phyloP scores from a whole-genome alignment of 352 stramenopile species.

The Phytophthora gonapodyides region DNA sequence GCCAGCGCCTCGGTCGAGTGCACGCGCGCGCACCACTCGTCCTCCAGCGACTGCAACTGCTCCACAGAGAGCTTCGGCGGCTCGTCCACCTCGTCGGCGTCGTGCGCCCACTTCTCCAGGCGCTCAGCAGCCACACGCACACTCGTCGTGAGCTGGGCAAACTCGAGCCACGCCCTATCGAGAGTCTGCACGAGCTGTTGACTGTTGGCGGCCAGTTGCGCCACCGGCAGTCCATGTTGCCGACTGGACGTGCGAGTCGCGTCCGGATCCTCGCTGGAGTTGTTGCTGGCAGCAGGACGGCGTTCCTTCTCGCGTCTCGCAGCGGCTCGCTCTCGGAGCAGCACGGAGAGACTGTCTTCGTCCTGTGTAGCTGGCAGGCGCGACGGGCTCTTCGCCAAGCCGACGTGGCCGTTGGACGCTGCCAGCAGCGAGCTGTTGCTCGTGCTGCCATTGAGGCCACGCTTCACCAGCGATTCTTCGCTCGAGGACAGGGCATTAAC shows the following conservation, averaged over 20 bases:
- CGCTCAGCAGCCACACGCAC: constrained; percentile 17
- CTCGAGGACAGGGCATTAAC: not conserved
- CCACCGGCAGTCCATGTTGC: not conserved
- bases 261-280: constrained; percentile 1
- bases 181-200: constrained; percentile 3
- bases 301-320: constrained; percentile 19
- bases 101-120: constrained; percentile 10
- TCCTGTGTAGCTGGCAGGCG: constrained; percentile 13
- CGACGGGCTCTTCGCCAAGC: constrained; percentile 14
- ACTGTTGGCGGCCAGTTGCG: not conserved
- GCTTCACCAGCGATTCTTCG: constrained; percentile 16
- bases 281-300: constrained; percentile 1
- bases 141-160: constrained; percentile 15
- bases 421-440: constrained; percentile 18
- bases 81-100: not conserved
- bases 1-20: constrained; percentile 21
- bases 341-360: constrained; percentile 30
- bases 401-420: constrained; percentile 7
- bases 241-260: not conserved
- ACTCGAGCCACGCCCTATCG: constrained; percentile 17
- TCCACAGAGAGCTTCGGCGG: constrained; percentile 12
- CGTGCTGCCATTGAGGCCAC: constrained; percentile 7
- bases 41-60: constrained; percentile 10
- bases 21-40: constrained; percentile 23
- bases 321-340: constrained; percentile 28